Evolutionary conservation across 441 rosid genomes (phyloP), one percentile per base, ranked within the genome.

Genomic region (Kokia cookei): DNA sequence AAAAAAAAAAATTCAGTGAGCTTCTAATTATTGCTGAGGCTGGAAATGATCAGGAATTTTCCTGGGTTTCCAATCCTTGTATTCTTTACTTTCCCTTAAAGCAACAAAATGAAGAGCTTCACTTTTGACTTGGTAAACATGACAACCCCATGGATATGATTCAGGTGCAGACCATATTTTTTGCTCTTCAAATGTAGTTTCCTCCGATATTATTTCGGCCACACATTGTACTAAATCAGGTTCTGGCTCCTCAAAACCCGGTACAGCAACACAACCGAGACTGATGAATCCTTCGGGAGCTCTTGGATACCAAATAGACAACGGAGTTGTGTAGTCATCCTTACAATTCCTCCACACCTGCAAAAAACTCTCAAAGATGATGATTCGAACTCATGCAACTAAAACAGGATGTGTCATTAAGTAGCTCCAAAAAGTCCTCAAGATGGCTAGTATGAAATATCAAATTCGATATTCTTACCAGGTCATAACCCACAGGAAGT

Each of bases 301-400:
- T 61, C 97, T 85, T 35, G 99, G 98, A 78, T 82, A 95, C 99
- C 99, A 96, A 69, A 93, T 89, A 4, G 99, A 91, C 61, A 96
- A 85, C 11, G 92, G 88, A 74, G 64, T 59, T 50, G 74, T 75
- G 83, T 93, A 96, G 82, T 93, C 97, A 63, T 89, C 98, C 58
- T 63, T 35, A 75, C 97, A 96, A 82, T 93, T 93, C 82, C 99
- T 92, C 99, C 99, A 96, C 9, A 91, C 98, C 97, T 95, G 85
- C 62, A 32, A 24, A 43, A 50, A 67, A 68, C 45, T 50, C 72
- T n/a, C 45, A 60, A 10, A 29, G 50, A 48, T 50, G 72, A n/a
- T 7, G 11, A 37, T 15, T 50, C 5, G 2, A 22, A 47, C 26
- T 37, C 64, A 12, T 27, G 37, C 17, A 5, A 27, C 40, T 27